These are phyloP conservation scores for Endocarpon pusillum DNA, from an alignment of 495 filamentous ascomycete genomes.

Conservation along the genomic window DNA sequence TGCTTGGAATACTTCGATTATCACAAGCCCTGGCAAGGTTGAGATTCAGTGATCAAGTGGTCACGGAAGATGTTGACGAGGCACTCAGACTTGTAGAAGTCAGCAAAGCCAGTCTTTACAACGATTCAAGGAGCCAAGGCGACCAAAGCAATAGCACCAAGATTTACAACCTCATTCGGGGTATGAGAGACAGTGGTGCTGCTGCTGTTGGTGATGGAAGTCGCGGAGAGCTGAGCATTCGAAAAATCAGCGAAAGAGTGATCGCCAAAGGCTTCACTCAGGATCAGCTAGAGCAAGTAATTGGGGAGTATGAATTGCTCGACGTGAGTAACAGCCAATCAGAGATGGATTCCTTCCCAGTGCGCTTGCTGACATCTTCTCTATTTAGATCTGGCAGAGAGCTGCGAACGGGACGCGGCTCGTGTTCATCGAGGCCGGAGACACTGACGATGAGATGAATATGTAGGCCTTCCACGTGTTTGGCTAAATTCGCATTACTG, in stretches of 20 bases:
- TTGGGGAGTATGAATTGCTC: constrained; percentile 76
- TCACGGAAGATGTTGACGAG: constrained; percentile 88
- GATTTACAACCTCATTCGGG: constrained; percentile 85
- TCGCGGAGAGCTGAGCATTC: constrained; percentile 65
- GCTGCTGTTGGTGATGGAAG: constrained; percentile 55
- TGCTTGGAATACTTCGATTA: constrained; percentile 81
- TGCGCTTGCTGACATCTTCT: no score
- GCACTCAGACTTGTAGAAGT: constrained; percentile 80
- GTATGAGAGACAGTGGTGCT: constrained; percentile 65
- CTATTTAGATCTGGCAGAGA: constrained; percentile 83
- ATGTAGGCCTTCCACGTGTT: constrained; percentile 9
- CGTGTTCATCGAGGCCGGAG: constrained; percentile 55
- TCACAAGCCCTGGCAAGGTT: constrained; percentile 91
- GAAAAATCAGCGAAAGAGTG: constrained; percentile 73
- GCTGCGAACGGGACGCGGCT: constrained; percentile 69
- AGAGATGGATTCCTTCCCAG: constrained; percentile 3
- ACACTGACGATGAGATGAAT: constrained; percentile 38
- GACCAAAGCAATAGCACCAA: constrained; percentile 72
- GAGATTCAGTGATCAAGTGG: constrained; percentile 66
- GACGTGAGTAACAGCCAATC: constrained; percentile 86
- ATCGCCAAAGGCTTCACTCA: constrained; percentile 93
- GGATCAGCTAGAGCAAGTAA: constrained; percentile 67
- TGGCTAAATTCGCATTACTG: no score
- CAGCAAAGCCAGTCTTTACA: constrained; percentile 70
- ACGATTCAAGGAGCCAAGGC: constrained; percentile 37